Evolutionary conservation across 1,139 yeast species (phyloP).

Genomic region (Suhomyces taliae): DNA sequence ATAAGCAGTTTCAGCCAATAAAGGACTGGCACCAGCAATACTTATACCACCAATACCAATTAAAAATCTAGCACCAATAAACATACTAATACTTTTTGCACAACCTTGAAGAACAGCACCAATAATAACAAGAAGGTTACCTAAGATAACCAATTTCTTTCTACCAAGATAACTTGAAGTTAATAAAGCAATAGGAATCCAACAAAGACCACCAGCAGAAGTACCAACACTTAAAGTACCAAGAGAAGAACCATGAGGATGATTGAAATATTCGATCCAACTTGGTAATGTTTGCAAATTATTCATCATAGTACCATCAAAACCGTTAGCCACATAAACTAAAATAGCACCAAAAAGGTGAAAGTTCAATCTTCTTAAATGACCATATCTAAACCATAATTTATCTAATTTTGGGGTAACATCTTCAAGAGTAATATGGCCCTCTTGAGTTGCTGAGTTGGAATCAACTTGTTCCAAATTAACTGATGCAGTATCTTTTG

Average conservation of each 20-base stretch:
- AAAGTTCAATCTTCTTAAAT: conserved; percentile 3
- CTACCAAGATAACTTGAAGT: conserved; percentile 50
- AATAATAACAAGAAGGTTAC: conserved; percentile 11
- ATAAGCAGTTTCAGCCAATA: conserved; percentile 43
- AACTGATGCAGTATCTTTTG: neutral
- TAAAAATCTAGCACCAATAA: conserved; percentile 36
- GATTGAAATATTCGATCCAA: conserved; percentile 19
- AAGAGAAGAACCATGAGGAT: conserved; percentile 17
- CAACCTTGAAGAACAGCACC: conserved; percentile 39
- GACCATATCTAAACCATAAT: conserved; percentile 4
- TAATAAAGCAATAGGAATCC: conserved; percentile 28
- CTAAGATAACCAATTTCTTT: conserved; percentile 17
- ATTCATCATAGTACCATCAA: conserved; percentile 22
- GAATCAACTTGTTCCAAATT: neutral
- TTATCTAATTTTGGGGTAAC: conserved; percentile 6
- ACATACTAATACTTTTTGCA: conserved; percentile 33
- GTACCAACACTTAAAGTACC: conserved; percentile 23
- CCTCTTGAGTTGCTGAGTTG: neutral
- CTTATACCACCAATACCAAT: conserved; percentile 44
- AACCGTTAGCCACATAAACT: conserved; percentile 12
- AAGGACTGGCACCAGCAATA: conserved; percentile 37
- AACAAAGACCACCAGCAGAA: conserved; percentile 22
- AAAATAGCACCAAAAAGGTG: conserved; percentile 3
- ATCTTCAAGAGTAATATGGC: neutral
- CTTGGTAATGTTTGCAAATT: conserved; percentile 19